Percentiles rank a stretch among this genome's conserved stretches.
Conservation (phyloP, 2,329 filamentous ascomycete species). For the Lasiodiplodia citricola region DNA sequence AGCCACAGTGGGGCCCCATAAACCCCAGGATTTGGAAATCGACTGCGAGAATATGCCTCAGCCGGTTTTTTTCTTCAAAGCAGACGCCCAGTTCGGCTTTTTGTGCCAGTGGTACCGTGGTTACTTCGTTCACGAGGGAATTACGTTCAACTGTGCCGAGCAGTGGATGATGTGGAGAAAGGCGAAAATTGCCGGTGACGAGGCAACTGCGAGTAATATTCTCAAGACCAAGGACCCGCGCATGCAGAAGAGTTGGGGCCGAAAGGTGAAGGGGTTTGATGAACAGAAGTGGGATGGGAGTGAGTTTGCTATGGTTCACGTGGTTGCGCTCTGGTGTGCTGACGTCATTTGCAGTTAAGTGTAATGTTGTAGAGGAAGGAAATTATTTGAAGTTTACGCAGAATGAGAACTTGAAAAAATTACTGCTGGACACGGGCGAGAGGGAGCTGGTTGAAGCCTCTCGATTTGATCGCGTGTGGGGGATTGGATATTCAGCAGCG, state of each 20-base stretch:
- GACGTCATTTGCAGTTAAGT: slow-evolving; percentile 21
- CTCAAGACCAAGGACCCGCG: slow-evolving; percentile 54
- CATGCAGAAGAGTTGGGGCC: slow-evolving; percentile 60
- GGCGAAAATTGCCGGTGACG: slow-evolving; percentile 48
- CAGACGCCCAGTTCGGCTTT: slow-evolving; percentile 57
- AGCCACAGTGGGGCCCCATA: no score
- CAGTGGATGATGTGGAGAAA: slow-evolving; percentile 59
- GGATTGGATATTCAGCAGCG: slow-evolving; percentile 65
- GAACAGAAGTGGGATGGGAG: slow-evolving; percentile 56
- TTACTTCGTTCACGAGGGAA: slow-evolving; percentile 50
- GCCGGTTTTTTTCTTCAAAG: slow-evolving; percentile 44
- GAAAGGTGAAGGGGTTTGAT: slow-evolving; percentile 60
- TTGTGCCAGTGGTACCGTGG: slow-evolving; percentile 68
- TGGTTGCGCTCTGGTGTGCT: neutral
- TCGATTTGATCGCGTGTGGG: slow-evolving; percentile 65
- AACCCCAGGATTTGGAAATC: no score
- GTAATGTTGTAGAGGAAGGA: slow-evolving; percentile 60
- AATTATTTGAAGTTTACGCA: slow-evolving; percentile 63
- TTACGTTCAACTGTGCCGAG: slow-evolving; percentile 47
- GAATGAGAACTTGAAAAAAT: slow-evolving; percentile 47
- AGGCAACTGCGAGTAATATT: slow-evolving; percentile 46
- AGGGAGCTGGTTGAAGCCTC: slow-evolving; percentile 62
- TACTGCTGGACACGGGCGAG: slow-evolving; percentile 64
- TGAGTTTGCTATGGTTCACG: neutral
- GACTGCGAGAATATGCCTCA: neutral